A percentile compares a stretch with the other conserved stretches of the same genome.
These are phyloP conservation scores for Tillandsia fasciculata DNA, from an alignment of 176 grass and related monocot species.

Conservation along the genomic window DNA sequence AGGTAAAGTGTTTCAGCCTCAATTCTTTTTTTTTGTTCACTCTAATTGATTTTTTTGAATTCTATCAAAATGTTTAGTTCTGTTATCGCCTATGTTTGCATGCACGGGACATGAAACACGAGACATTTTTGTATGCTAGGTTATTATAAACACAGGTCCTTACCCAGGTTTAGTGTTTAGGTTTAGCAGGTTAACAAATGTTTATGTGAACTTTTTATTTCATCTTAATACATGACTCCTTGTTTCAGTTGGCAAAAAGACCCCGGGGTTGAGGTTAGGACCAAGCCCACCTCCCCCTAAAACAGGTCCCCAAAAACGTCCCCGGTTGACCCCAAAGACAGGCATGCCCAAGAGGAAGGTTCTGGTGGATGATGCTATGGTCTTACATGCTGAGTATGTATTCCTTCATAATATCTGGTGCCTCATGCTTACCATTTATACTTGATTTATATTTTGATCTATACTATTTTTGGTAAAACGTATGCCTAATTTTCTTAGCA, in stretches of 20 bases:
- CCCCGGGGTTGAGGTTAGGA: slow-evolving; percentile 56
- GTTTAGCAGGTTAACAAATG: neutral
- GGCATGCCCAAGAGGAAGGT: slow-evolving; percentile 68
- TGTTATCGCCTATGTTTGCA: too few species aligned
- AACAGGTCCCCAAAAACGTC: slow-evolving; percentile 58
- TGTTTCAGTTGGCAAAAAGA: slow-evolving; percentile 70
- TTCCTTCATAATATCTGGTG: slow-evolving; percentile 15
- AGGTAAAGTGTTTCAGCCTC: slow-evolving; percentile 31
- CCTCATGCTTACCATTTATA: neutral
- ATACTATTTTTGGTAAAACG: too few species aligned
- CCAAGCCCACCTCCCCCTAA: slow-evolving; percentile 48
- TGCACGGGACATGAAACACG: too few species aligned
- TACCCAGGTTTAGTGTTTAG: too few species aligned
- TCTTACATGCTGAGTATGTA: slow-evolving; percentile 97
- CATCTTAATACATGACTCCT: slow-evolving; percentile 26
- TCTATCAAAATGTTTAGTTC: neutral
- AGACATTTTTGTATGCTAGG: too few species aligned
- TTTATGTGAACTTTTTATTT: neutral
- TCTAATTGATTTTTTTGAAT: neutral
- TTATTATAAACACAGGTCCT: too few species aligned
- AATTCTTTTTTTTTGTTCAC: slow-evolving; percentile 9
- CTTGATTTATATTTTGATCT: neutral
- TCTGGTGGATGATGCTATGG: slow-evolving; percentile 78
- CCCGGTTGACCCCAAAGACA: slow-evolving; percentile 41
- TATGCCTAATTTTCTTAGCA: too few species aligned